These are phyloP conservation scores for Coniochaeta sp. DNA, from an alignment of 2,329 filamentous ascomycete species.

Conservation along the genomic window DNA sequence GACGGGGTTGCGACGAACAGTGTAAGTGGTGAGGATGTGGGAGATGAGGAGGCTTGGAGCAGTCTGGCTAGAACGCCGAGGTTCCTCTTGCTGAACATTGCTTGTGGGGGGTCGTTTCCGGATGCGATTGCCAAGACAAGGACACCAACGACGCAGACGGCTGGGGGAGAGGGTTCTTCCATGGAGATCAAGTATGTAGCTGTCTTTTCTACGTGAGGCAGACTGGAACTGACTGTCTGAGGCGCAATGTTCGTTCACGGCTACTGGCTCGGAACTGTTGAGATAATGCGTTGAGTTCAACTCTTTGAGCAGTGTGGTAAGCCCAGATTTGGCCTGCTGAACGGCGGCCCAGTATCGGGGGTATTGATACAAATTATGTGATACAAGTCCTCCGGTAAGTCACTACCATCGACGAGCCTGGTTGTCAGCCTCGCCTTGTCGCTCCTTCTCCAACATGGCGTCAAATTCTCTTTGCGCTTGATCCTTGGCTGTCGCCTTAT, in stretches of 20 bases:
- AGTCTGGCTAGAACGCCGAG: conserved; percentile 38
- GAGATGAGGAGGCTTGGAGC: conserved; percentile 35
- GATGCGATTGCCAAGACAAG: conserved; percentile 21
- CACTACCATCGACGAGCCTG: not conserved
- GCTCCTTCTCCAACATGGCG: conserved; percentile 19
- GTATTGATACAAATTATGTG: not conserved
- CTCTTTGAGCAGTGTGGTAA: not conserved
- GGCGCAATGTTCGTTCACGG: not conserved
- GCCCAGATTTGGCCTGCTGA: not conserved
- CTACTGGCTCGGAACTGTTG: not conserved
- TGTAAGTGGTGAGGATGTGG: conserved; percentile 34
- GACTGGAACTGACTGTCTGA: not conserved
- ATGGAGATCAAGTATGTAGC: conserved; percentile 33
- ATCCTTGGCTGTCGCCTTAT: conserved; percentile 12
- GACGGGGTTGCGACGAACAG: conserved; percentile 34
- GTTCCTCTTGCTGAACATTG: conserved; percentile 45
- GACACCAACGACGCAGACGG: conserved; percentile 25
- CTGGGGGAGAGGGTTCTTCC: conserved; percentile 20
- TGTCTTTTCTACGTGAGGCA: conserved; percentile 17
- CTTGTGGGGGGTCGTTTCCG: conserved; percentile 39
- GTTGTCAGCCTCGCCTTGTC: not conserved
- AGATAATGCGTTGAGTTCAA: not conserved
- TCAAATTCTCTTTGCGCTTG: conserved; percentile 19
- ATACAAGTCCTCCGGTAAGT: not conserved
- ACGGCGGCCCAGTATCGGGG: not conserved